phyloP scores from a whole-genome alignment of 2,329 filamentous ascomycete species.

The Trichocomaceae sp. region DNA sequence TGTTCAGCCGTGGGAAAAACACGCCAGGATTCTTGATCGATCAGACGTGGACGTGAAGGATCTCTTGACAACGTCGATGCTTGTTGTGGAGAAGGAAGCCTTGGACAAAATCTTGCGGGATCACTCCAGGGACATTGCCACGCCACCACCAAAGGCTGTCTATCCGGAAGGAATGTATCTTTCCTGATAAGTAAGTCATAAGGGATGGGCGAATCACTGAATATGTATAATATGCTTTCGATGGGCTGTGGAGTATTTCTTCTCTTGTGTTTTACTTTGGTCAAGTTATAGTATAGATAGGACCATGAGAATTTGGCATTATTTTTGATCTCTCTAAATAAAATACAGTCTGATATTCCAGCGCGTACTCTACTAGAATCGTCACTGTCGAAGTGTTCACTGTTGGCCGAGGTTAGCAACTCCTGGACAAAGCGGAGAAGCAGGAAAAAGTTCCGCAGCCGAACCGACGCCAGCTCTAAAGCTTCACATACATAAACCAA shows the following conservation, averaged over 20 bases:
- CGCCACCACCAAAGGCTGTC: slow-evolving; percentile 27
- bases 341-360: background rate
- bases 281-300: background rate
- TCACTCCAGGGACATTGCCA: slow-evolving; percentile 48
- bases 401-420: background rate
- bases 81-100: slow-evolving; percentile 80
- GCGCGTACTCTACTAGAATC: background rate
- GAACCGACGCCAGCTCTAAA: background rate
- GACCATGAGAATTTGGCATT: background rate
- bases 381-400: too few species aligned
- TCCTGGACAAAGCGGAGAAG: slow-evolving; percentile 8
- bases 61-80: slow-evolving; percentile 71
- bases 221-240: slow-evolving; percentile 8
- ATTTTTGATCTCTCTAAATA: too few species aligned
- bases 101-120: slow-evolving; percentile 65
- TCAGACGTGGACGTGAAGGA: slow-evolving; percentile 95
- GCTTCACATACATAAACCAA: slow-evolving; percentile 1
- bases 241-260: background rate
- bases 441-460: slow-evolving; percentile 3
- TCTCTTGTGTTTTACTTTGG: slow-evolving; percentile 13
- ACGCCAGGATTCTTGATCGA: slow-evolving; percentile 63
- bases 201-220: background rate
- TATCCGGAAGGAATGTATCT: slow-evolving; percentile 11
- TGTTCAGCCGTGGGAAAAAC: slow-evolving; percentile 56
- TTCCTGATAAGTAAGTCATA: too few species aligned